Percentiles rank a stretch among this genome's conserved stretches.
These are phyloP conservation scores for Malania oleifera DNA, from an alignment of 164 flowering plant species.

Conservation along the genomic window DNA sequence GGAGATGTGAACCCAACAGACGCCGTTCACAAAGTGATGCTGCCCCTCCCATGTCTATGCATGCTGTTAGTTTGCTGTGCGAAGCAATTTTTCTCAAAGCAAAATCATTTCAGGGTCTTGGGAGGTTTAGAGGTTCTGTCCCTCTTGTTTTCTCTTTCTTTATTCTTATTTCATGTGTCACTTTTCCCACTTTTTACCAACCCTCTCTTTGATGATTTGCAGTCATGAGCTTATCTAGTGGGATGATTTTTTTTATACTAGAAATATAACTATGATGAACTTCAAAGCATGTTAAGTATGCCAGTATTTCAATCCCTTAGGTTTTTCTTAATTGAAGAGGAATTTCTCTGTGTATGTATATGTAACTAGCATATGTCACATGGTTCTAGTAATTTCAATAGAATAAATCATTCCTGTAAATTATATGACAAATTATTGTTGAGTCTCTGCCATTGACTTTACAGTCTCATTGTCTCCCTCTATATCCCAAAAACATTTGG, in stretches of 20 bases:
- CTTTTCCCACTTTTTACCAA: not conserved
- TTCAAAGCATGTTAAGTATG: too few species aligned
- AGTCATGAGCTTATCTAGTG: too few species aligned
- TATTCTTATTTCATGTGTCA: not conserved
- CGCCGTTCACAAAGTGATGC: slow-evolving; percentile 57
- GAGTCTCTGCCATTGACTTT: not conserved
- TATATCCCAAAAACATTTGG: not conserved
- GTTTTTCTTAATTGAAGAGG: too few species aligned
- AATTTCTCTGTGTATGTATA: too few species aligned
- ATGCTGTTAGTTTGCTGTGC: slow-evolving; percentile 72
- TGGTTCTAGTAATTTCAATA: too few species aligned
- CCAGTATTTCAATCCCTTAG: too few species aligned
- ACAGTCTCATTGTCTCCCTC: not conserved
- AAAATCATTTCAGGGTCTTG: slow-evolving; percentile 66
- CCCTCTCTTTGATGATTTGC: too few species aligned
- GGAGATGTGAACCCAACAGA: slow-evolving; percentile 45
- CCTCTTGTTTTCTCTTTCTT: not conserved
- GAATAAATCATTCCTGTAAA: too few species aligned
- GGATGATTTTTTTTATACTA: too few species aligned
- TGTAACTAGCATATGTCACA: too few species aligned
- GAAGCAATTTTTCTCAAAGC: slow-evolving; percentile 90
- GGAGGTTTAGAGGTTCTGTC: slow-evolving; percentile 60
- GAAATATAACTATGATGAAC: too few species aligned
- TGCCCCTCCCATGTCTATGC: slow-evolving; percentile 70
- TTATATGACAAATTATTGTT: too few species aligned